These are phyloP conservation scores for Massariosphaeria phaeospora DNA, from an alignment of 495 filamentous ascomycete genomes.

Conservation along the genomic window DNA sequence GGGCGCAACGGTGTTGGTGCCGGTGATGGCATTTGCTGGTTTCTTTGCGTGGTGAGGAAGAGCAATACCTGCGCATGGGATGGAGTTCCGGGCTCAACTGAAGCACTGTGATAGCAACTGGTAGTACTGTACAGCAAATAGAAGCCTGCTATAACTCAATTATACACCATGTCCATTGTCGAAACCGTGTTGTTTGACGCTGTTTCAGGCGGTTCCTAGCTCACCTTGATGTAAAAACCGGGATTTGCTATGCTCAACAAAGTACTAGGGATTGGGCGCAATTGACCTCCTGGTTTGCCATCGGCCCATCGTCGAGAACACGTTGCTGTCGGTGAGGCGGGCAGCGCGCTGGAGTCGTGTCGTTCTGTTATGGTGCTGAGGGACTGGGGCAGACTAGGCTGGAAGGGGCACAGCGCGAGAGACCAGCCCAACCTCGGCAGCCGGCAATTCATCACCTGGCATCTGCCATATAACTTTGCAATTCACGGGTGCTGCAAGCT, in stretches of 20 bases:
- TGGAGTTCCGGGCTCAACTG: neutral
- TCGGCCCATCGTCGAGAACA: too few relatives aligned
- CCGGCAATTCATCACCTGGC: slow-evolving; percentile 8
- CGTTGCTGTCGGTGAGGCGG: too few relatives aligned
- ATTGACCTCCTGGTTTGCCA: too few relatives aligned
- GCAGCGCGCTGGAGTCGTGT: too few relatives aligned
- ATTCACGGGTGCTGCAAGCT: too few relatives aligned
- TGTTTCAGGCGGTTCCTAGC: too few relatives aligned
- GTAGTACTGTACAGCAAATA: neutral
- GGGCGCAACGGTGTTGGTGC: slow-evolving; percentile 1
- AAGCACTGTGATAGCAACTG: neutral
- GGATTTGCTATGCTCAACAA: too few relatives aligned
- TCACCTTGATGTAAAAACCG: too few relatives aligned
- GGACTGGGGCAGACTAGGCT: neutral
- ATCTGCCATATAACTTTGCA: too few relatives aligned
- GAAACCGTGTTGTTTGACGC: too few relatives aligned
- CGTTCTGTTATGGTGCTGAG: neutral
- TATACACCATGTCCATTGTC: neutral
- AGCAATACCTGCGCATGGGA: neutral
- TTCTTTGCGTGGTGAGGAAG: slow-evolving; percentile 9
- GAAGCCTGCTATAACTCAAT: slow-evolving; percentile 3
- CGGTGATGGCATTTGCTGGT: slow-evolving; percentile 13
- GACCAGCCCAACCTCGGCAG: neutral
- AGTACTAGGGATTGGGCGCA: too few relatives aligned
- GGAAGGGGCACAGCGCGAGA: neutral